Base-by-base conservation (phyloP, 2,329 filamentous ascomycete species). In the Drechslerella stenobrocha region DNA sequence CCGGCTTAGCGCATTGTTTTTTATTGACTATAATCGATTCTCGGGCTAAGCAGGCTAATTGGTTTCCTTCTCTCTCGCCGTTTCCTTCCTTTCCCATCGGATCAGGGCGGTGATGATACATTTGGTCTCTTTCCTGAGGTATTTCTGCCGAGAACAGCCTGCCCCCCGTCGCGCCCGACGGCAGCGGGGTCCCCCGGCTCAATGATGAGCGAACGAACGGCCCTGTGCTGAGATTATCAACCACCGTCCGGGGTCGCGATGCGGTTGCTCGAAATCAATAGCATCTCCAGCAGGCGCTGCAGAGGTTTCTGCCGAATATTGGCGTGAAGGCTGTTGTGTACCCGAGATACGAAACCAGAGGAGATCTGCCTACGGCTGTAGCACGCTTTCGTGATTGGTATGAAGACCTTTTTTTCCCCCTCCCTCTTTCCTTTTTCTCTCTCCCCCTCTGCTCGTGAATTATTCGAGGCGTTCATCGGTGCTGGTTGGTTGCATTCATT, bases 271-370 rank as follows among this genome's bases (percentile, higher is more conserved):
- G 37, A 42, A 42, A 42, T 42, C 37, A 60, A 60, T 48, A 73
- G 70, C 83, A 91, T 74, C 80, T 93, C 44, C 82, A 84, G 52
- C 79, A 81, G 18, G 80, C 87, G 30, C 78, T 92, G 11, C 81
- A 83, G 65, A 79, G 82, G 74, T 81, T 83, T 9, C 81, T 92
- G 18, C 88, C 88, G 48, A 85, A 86, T 70, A 77, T 91, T 71
- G 80, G 85, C 57, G 82, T 93, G 59, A 79, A 82, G 55, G 80
- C 84, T 30, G 78, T 88, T 48, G 83, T 87, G n/a, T 93, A 92
- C 75, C 89, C 89, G 30, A 84, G 83, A 72, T 93, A 86, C 76
- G 88, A 92, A 77, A 93, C 89, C n/a, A 80, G 87, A 64, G 89
- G 89, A 13, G 87, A 92, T 74, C 77, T 93, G 47, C 79, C 81